These are phyloP conservation scores for Didymellaceae sp. DNA, from an alignment of 2,329 filamentous ascomycete species.

Conservation along the genomic window DNA sequence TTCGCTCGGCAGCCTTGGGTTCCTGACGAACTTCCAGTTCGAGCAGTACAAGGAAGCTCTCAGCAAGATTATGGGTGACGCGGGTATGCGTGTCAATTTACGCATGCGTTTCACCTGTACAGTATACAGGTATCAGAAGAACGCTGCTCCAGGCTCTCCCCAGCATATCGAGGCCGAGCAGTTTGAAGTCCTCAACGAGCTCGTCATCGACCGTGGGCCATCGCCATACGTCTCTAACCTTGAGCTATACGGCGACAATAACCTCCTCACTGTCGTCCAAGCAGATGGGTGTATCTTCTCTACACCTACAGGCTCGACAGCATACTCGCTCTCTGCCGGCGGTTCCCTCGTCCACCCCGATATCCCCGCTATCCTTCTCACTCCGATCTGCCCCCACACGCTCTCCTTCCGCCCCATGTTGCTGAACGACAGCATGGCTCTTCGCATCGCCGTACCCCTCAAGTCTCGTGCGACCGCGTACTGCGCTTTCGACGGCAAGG, in stretches of 20 bases:
- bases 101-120: conserved; percentile 99
- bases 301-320: conserved; percentile 87
- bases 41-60: conserved; percentile 86
- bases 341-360: conserved; percentile 96
- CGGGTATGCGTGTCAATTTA: conserved; percentile 95
- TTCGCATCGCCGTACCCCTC: conserved; percentile 85
- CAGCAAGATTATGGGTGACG: conserved; percentile 87
- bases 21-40: conserved; percentile 87
- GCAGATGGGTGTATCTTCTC: conserved; percentile 98
- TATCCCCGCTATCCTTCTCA: conserved; percentile 94
- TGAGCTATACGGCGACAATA: conserved; percentile 93
- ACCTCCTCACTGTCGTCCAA: conserved; percentile 92
- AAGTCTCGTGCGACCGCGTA: conserved; percentile 91
- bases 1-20: conserved; percentile 83
- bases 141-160: conserved; percentile 59
- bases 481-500: conserved; percentile 97
- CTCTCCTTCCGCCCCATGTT: conserved; percentile 98
- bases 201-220: conserved; percentile 96
- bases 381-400: conserved; percentile 96
- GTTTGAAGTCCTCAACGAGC: conserved; percentile 97
- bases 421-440: conserved; percentile 89
- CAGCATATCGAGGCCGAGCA: conserved; percentile 85
- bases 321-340: conserved; percentile 94
- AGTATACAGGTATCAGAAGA: conserved; percentile 73
- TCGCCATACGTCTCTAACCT: conserved; percentile 97